Base-by-base conservation (phyloP, 106 monocot species). In the Dendrobium officinale region DNA sequence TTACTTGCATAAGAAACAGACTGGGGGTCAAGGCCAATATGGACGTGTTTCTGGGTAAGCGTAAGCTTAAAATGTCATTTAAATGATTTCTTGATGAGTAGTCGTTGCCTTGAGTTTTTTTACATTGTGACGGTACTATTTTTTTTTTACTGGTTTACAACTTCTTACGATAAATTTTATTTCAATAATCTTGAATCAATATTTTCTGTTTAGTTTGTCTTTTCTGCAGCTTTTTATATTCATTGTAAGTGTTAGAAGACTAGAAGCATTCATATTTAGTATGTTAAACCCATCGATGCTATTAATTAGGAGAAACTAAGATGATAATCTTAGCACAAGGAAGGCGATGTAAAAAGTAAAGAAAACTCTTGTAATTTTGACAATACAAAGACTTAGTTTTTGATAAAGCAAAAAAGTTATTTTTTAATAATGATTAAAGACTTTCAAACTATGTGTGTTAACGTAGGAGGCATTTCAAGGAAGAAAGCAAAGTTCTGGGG, bases 11-110 rank as follows among this genome's bases (percentile, higher is more conserved):
- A 98, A 99, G 58, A 99, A 99, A 83, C 99, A 99, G 84, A 84
- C 89, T 24, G 99, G 99, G 37, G 99, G 99, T 83, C 95, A 95
- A 87, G 99, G 99, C 75, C 99, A 99, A 90, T 99, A 90, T 86
- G 99, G 99, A 83, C 91, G 99, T 22, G 99, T 99, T 66, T 85
- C 83, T 70, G 99, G 99, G 93, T 95, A 87, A 86, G 90, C 20
- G 5, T 51, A 26, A 5, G 76, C 49, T 44, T 73, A 37, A 74
- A 74, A 42, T 74, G 20, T 44, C 8, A 74, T 74, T 20, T 20
- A 44, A 43, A 44, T 74, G 70, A 17, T 44, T 74, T 43, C 19
- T 74, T 44, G 43, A n/a, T 43, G 19, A 74, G 44, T 42, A 73
- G 6, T 61, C 22, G 6, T 22, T 61, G n/a, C 22, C 6, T 61